Evolutionary conservation across 352 stramenopile genomes (phyloP), one percentile per base, ranked within the genome.

Genomic region (Phytophthora pisi): DNA sequence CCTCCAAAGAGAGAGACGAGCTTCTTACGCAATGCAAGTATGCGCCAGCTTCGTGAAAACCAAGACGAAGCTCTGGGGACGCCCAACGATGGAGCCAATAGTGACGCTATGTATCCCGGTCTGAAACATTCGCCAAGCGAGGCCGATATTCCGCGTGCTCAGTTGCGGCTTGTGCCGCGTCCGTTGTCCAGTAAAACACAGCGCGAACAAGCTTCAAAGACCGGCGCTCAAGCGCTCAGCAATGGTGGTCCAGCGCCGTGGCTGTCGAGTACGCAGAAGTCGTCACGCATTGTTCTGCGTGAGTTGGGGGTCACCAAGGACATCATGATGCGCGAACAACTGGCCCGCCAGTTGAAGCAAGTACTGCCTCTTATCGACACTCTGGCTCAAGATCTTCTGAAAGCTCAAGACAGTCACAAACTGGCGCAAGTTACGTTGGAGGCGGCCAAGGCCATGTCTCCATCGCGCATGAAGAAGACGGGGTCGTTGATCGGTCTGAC

Each of bases 311-410:
- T 85, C 34, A 82, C 70, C 13, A 91, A 88, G 58, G 74, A 87
- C 15, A 87, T 91, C 47, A 72, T 88, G 55, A 67, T 84, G 61
- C 78, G 82, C 5, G 80, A 91, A 18, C 79, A 89, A 43, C 59
- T 79, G n/a, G 61, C 86, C 16, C 64, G 77, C 4, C 78, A 91
- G 42, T 56, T 91, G 30, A 70, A 72, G 6, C 66, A 82, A 3
- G 28, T 56, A 0, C n/a, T 70, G 3, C 47, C 54, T 1, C 15
- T 64, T 2, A 59, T 89, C 45, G 58, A 84, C 11, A 43, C 26
- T 5, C 40, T 88, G 18, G 59, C 72, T 13, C 51, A 40, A 4
- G 74, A 89, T 13, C 60, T 87, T 28, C n/a, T 71, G 2, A 60
- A 70, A 13, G 40, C 67, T 23, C 63, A 76, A 3, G 57, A 77